phyloP scores from a whole-genome alignment of 768 basidiomycete genomes.

The Candolleomyces efflorescens region DNA sequence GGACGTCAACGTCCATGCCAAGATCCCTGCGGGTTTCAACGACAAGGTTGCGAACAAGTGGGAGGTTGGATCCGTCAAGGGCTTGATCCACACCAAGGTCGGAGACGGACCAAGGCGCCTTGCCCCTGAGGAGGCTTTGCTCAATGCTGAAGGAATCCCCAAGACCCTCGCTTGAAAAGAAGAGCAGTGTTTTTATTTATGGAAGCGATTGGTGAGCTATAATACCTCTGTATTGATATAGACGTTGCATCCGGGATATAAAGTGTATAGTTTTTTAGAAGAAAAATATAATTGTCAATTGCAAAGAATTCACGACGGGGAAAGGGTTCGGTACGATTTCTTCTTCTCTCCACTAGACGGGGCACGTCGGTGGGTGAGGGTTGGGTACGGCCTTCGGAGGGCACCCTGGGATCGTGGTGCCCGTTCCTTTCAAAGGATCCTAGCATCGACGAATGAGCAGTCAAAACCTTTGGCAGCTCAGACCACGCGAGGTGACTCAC shows the following conservation, averaged over 20 bases:
- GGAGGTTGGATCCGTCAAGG: slow-evolving; percentile 75
- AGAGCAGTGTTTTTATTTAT: neutral
- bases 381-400: slow-evolving; percentile 5
- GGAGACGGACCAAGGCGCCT: slow-evolving; percentile 87
- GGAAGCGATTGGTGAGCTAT: neutral
- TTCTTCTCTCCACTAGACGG: neutral
- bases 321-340: too few relatives aligned
- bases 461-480: too few relatives aligned
- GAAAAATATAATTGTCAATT: neutral
- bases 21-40: slow-evolving; percentile 71
- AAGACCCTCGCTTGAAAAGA: slow-evolving; percentile 37
- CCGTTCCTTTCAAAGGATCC: slow-evolving; percentile 1
- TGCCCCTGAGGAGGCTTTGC: slow-evolving; percentile 54
- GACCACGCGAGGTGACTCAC: neutral
- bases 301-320: neutral
- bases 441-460: neutral
- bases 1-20: slow-evolving; percentile 40
- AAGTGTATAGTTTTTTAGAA: neutral
- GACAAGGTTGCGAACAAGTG: slow-evolving; percentile 68
- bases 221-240: neutral
- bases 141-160: slow-evolving; percentile 69
- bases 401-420: slow-evolving; percentile 10
- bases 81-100: slow-evolving; percentile 87
- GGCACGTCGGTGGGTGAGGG: slow-evolving; percentile 6
- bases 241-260: neutral